Evolutionary conservation across 75 land plant species (phyloP).

Genomic region (Isoetes taiwanensis): DNA sequence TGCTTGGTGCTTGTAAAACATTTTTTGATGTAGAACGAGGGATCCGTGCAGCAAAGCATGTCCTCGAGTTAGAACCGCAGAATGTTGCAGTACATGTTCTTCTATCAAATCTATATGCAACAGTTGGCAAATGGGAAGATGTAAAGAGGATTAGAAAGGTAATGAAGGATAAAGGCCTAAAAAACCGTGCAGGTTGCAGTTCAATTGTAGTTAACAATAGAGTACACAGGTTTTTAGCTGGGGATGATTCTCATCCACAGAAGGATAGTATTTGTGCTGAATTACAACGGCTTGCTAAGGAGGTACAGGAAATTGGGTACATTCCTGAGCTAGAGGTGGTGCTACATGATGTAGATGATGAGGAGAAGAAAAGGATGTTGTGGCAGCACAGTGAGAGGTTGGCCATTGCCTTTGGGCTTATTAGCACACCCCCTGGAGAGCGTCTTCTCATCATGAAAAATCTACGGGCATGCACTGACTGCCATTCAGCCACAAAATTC

Average conservation of each 20-base stretch:
- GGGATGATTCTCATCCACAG: not conserved
- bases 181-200: not conserved
- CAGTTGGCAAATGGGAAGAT: not conserved
- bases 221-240: not conserved
- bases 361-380: not conserved
- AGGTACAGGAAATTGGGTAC: not conserved
- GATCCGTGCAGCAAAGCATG: too few species aligned
- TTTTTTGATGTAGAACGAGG: too few species aligned
- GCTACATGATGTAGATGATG: not conserved
- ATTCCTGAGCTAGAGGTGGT: not conserved
- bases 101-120: not conserved
- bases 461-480: not conserved
- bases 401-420: too few species aligned
- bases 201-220: not conserved
- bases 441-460: not conserved
- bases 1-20: slow-evolving; percentile 45
- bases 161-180: not conserved
- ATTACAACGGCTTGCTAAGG: not conserved
- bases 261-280: not conserved
- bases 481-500: not conserved
- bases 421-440: too few species aligned
- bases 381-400: not conserved
- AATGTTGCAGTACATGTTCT: not conserved
- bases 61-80: too few species aligned
- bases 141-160: not conserved